Evolutionary conservation across 495 filamentous ascomycete species (phyloP), one percentile per base, ranked within the genome.

Genomic region (Aspergillus heteromorphus): DNA sequence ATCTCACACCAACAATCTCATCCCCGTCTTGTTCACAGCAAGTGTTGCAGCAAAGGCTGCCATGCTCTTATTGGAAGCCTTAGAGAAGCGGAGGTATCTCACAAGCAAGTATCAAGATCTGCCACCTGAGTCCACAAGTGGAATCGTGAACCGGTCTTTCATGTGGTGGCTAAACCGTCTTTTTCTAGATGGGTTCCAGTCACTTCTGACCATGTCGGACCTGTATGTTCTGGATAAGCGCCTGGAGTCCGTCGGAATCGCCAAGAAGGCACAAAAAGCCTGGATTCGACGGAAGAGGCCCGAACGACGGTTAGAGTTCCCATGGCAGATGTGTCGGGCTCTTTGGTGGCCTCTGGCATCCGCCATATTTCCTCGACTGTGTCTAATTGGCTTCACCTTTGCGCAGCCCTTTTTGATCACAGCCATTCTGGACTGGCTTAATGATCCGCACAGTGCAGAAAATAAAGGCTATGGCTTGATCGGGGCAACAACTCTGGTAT

Each of bases 401-500:
- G 73, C 73, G 36, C 84, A 86, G 59, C 84, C 85, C 0, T 80
- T 88, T 48, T 68, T 87, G 36, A 77, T 88, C 21, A 61, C 75
- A 42, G 65, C 70, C 5, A 70, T 79, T 0, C 60, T 81, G 14
- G 55, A 59, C 19, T 77, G 76, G 30, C 71, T 79, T 9, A 49
- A 67, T 1, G 57, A 73, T 30, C 68, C 76, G 1, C 57, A 51
- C 57, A 60, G 63, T n/a, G 55, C 64, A 6, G 17, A 45, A 9
- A 64, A 60, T 20, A 59, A 73, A 43, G 78, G 79, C 5, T 79
- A 79, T 53, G 83, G 82, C 4, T 70, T 85, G 41, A 76, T 85
- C 48, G 81, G 75, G 11, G 83, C 83, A 1, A 80, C 77, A 55
- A 66, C 70, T 4, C 54, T 83, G 2, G 78, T 85, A 4, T 86